Base-by-base conservation (phyloP, 345 rosid species). In the Punica granatum region DNA sequence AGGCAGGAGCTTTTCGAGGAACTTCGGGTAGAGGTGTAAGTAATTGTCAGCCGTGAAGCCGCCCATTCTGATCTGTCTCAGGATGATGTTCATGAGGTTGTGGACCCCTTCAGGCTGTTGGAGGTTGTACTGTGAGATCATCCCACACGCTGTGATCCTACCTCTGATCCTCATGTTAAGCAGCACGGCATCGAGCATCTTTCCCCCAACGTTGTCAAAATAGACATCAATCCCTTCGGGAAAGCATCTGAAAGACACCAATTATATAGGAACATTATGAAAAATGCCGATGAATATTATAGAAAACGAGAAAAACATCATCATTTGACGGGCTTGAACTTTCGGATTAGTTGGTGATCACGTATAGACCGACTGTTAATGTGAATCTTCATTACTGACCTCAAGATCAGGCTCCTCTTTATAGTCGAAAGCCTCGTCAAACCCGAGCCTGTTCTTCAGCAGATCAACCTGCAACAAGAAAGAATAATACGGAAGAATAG, bases 391-490 rank as follows among this genome's bases (percentile, higher is more conserved):
- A 37, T 4, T 37, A 37, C 41, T 37, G 41, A 81, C 87, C 83
- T 83, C 66, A 1, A 74, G 64, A 54, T 79, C 51, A 0, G 60
- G 70, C 48, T 85, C 87, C 39, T 78, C 81, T 63, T 79, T 81
- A 60, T 81, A 81, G 83, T 81, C 81, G 80, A 85, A 85, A 74
- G 90, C 90, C 35, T 76, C 83, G 49, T 85, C 79, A 35, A 83
- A 85, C 42, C 81, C 80, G 59, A 83, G 67, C 72, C 75, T 74
- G 31, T 67, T 76, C 80, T 77, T 83, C 67, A 85, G 70, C 25
- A 83, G 65, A 61, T 79, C 78, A 65, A 85, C 82, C 83, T 84
- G 23, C n/a, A 33, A 0, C 39, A 32, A 43, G 35, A 14, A 28
- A 12, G 15, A 15, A 65, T 19, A 10, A 19, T 4, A 6, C 11